Conservation (phyloP, 2,329 filamentous ascomycete species). For the Annulohypoxylon truncatum region DNA sequence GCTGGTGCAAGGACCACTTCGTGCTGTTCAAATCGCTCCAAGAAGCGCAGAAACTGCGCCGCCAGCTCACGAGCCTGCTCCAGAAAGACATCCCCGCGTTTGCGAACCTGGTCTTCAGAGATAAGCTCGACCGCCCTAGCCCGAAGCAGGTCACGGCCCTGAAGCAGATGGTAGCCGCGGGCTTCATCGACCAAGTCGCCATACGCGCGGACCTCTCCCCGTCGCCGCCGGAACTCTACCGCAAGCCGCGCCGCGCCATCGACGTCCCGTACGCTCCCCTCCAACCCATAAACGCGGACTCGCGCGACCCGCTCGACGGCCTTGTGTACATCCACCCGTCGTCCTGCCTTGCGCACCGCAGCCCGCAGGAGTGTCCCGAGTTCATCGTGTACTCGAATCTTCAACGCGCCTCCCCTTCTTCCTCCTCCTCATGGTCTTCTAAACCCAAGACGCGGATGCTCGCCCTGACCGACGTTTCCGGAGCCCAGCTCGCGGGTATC, state of each 20-base stretch:
- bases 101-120: constrained; percentile 66
- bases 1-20: constrained; percentile 86
- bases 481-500: constrained; percentile 78
- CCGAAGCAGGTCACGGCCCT: constrained; percentile 80
- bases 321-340: constrained; percentile 90
- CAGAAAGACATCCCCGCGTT: constrained; percentile 77
- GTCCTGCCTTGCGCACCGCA: constrained; percentile 79
- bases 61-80: constrained; percentile 85
- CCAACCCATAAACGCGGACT: constrained; percentile 69
- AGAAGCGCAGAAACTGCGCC: constrained; percentile 85
- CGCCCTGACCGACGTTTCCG: constrained; percentile 82
- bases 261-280: constrained; percentile 93
- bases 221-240: constrained; percentile 71
- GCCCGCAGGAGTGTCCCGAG: constrained; percentile 79
- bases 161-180: constrained; percentile 90
- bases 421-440: constrained; percentile 62
- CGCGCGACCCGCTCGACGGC: constrained; percentile 62
- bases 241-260: constrained; percentile 85
- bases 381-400: constrained; percentile 91
- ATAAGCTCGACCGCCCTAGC: constrained; percentile 68
- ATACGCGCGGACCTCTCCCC: constrained; percentile 90
- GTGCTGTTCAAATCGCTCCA: constrained; percentile 87
- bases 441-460: constrained; percentile 85
- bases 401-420: constrained; percentile 70
- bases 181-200: constrained; percentile 94